Evolutionary conservation across 495 filamentous ascomycete genomes (phyloP).

Genomic region (Sabuloglossum arenarium): DNA sequence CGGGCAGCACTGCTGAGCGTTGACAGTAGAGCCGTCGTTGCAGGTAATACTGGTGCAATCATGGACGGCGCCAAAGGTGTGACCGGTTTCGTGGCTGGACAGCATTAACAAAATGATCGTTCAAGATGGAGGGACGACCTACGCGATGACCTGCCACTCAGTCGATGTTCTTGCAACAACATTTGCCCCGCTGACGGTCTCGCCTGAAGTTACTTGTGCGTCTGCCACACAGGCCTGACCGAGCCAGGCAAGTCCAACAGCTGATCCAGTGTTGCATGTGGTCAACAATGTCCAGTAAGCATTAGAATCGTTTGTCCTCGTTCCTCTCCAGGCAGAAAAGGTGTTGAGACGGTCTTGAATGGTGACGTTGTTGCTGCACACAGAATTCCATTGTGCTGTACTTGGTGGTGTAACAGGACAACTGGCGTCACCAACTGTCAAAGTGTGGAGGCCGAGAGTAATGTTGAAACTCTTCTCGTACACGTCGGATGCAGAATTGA

Average conservation of each 20-base stretch:
- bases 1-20: conserved; percentile 71
- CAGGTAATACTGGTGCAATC: conserved; percentile 65
- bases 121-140: conserved; percentile 8
- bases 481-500: conserved; percentile 70
- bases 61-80: conserved; percentile 91
- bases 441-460: conserved; percentile 66
- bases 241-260: conserved; percentile 86
- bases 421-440: conserved; percentile 45
- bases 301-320: conserved; percentile 42
- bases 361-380: conserved; percentile 36
- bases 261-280: conserved; percentile 62
- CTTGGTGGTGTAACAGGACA: conserved; percentile 46
- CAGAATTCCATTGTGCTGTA: conserved; percentile 61
- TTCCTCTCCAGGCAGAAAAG: conserved; percentile 76
- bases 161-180: conserved; percentile 67
- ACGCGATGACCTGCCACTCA: conserved; percentile 90
- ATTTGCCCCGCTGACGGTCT: conserved; percentile 65
- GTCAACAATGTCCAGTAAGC: conserved; percentile 89
- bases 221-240: conserved; percentile 57
- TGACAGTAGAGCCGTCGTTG: conserved; percentile 31
- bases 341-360: conserved; percentile 68
- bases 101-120: conserved; percentile 3
- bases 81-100: conserved; percentile 65
- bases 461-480: conserved; percentile 91
- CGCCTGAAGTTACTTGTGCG: conserved; percentile 22